A percentile compares a stretch with the other conserved stretches of the same genome.
phyloP scores from a whole-genome alignment of 208 protist genomes.

The Leishmania major region DNA sequence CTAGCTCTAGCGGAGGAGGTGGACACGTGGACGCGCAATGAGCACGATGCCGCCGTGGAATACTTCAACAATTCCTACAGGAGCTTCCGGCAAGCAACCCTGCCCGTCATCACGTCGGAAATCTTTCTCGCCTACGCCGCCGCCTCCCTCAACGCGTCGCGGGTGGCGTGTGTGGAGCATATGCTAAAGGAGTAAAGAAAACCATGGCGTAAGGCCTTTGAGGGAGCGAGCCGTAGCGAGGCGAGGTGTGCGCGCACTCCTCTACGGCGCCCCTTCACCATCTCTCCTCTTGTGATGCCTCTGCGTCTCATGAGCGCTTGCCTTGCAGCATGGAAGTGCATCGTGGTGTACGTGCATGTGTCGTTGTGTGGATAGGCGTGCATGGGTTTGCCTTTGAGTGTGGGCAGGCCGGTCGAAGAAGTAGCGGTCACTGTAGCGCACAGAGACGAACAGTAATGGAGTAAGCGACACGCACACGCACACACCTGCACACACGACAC shows the following conservation, averaged over 20 bases:
- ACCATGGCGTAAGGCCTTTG: neutral
- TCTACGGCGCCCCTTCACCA: neutral
- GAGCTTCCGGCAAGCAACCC: slow-evolving; percentile 53
- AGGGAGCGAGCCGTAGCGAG: neutral
- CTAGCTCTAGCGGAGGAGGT: slow-evolving; percentile 68
- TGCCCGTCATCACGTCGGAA: slow-evolving; percentile 70
- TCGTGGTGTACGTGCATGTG: neutral
- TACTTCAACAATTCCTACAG: slow-evolving; percentile 56
- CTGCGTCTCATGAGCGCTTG: neutral
- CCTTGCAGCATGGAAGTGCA: neutral
- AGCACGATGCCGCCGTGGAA: slow-evolving; percentile 39
- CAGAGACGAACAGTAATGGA: neutral
- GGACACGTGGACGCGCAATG: slow-evolving; percentile 37
- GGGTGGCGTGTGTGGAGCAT: slow-evolving; percentile 77
- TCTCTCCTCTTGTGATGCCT: neutral
- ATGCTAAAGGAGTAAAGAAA: slow-evolving; percentile 65
- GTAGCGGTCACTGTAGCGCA: neutral
- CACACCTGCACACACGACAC: neutral
- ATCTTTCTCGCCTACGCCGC: slow-evolving; percentile 69
- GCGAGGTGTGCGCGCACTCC: neutral
- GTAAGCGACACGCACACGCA: neutral
- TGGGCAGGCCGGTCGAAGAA: neutral
- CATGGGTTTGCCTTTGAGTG: neutral
- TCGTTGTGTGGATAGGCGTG: neutral
- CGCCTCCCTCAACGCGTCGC: slow-evolving; percentile 67